phyloP scores from a whole-genome alignment of 148 eudicot genomes.

The Vaccinium darrowii region DNA sequence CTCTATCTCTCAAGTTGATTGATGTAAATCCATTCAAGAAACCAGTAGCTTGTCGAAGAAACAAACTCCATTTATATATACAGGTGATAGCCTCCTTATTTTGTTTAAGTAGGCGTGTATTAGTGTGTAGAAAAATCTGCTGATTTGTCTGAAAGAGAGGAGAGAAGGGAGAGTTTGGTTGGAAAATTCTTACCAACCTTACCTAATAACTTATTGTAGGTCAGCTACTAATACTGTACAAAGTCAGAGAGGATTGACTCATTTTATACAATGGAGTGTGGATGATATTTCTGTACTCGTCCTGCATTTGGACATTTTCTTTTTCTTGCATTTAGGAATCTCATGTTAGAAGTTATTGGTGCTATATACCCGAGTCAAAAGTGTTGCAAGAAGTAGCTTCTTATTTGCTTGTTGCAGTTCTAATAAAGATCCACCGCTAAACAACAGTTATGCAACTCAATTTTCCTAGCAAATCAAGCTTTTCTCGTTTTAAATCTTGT shows the following conservation, averaged over 20 bases:
- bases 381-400: not conserved
- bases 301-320: no score
- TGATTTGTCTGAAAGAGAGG: not conserved
- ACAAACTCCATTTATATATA: not conserved
- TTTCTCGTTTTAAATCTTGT: not conserved
- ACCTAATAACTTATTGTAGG: constrained; percentile 12
- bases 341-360: not conserved
- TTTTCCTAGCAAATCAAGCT: not conserved
- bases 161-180: not conserved
- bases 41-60: not conserved
- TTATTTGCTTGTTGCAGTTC: not conserved
- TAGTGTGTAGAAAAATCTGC: not conserved
- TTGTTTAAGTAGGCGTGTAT: not conserved
- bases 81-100: not conserved
- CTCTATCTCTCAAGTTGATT: not conserved
- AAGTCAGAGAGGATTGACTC: not conserved
- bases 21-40: not conserved
- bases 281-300: not conserved
- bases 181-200: constrained; percentile 10
- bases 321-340: not conserved
- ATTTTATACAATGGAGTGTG: not conserved
- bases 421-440: no score
- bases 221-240: not conserved
- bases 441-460: not conserved
- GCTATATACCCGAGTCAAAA: not conserved